phyloP scores from a whole-genome alignment of 2,329 filamentous ascomycete species.

The Aspergillus neoniger region DNA sequence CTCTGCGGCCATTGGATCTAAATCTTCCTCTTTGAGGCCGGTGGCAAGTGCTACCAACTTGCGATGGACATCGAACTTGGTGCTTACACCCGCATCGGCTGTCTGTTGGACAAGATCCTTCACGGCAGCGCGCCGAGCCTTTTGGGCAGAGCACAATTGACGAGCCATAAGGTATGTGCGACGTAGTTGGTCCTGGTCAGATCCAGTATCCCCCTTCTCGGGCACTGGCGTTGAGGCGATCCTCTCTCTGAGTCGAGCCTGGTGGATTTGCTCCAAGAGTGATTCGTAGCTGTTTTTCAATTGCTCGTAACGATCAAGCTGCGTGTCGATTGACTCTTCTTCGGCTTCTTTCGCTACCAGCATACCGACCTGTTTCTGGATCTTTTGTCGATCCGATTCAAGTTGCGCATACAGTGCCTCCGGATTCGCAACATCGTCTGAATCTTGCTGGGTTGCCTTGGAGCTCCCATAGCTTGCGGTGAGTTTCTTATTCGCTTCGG shows the following conservation, averaged over 20 bases:
- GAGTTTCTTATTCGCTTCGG: constrained; percentile 72
- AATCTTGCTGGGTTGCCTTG: constrained; percentile 59
- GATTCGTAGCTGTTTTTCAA: constrained; percentile 42
- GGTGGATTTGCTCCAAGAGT: constrained; percentile 48
- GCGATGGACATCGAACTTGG: constrained; percentile 50
- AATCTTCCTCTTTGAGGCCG: constrained; percentile 49
- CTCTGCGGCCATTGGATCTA: constrained; percentile 51
- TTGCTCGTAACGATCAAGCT: constrained; percentile 43
- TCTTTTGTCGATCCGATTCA: constrained; percentile 47
- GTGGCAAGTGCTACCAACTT: constrained; percentile 51
- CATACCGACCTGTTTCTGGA: constrained; percentile 42
- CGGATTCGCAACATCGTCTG: constrained; percentile 45
- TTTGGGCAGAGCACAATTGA: constrained; percentile 37
- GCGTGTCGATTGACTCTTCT: constrained; percentile 37
- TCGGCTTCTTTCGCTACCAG: constrained; percentile 42
- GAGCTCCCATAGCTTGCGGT: constrained; percentile 62
- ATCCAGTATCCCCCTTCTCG: constrained; percentile 15
- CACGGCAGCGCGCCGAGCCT: constrained; percentile 38
- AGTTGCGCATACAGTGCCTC: constrained; percentile 45
- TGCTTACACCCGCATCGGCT: constrained; percentile 48
- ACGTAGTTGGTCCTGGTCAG: constrained; percentile 34
- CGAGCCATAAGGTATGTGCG: constrained; percentile 34
- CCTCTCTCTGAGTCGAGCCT: constrained; percentile 36
- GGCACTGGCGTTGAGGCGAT: constrained; percentile 24
- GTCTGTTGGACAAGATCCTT: constrained; percentile 47